phyloP scores from a whole-genome alignment of 305 asterid genomes.

The Andrographis paniculata region DNA sequence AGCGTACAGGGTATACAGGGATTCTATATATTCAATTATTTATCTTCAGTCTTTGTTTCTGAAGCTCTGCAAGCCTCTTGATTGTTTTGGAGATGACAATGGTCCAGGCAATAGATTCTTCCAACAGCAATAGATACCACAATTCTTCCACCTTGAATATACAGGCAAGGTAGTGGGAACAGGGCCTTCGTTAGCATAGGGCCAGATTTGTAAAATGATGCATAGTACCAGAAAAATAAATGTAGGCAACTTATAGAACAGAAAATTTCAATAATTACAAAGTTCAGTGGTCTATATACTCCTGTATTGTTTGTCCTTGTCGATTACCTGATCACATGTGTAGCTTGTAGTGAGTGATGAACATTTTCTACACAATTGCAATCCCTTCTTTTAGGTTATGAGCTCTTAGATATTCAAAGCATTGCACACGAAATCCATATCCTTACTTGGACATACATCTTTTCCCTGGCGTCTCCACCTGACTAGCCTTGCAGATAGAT shows the following conservation, averaged over 20 bases:
- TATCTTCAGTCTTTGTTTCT: background rate
- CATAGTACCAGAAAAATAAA: too few species aligned
- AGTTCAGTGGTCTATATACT: background rate
- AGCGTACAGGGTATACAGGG: background rate
- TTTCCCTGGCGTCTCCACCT: slow-evolving; percentile 56
- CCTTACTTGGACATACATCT: slow-evolving; percentile 34
- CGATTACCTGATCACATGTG: background rate
- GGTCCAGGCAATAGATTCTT: too few species aligned
- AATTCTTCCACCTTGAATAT: background rate
- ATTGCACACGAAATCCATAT: slow-evolving; percentile 32
- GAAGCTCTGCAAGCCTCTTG: slow-evolving; percentile 2
- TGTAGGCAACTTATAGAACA: background rate
- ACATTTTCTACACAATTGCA: background rate
- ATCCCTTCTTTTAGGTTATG: background rate
- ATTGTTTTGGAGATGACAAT: too few species aligned
- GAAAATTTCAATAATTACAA: too few species aligned
- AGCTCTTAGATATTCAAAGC: slow-evolving; percentile 20
- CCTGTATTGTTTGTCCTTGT: background rate
- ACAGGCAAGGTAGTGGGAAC: background rate
- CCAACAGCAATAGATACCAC: too few species aligned
- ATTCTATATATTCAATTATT: background rate
- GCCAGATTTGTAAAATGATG: too few species aligned
- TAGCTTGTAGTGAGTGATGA: too few species aligned
- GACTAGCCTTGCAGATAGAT: slow-evolving; percentile 39
- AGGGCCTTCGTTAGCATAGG: too few species aligned